These are phyloP conservation scores for Abrus precatorius DNA, from an alignment of 306 rosid genomes.

Conservation along the genomic window DNA sequence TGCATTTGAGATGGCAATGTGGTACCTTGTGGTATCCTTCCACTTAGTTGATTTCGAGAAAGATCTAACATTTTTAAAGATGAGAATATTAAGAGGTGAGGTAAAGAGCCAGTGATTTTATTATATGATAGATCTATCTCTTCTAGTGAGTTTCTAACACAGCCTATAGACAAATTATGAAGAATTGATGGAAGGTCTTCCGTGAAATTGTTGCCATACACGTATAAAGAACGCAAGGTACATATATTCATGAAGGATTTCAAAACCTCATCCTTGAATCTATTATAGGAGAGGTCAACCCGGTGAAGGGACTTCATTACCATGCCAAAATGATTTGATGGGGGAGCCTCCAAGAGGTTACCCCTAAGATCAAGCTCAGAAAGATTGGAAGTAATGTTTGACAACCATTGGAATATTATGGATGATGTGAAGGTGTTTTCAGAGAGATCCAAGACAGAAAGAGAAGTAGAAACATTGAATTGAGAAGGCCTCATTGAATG, in stretches of 20 bases:
- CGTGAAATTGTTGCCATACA: background rate
- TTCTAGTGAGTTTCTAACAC: constrained; percentile 40
- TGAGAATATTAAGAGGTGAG: constrained; percentile 16
- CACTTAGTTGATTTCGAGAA: background rate
- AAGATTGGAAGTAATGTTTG: constrained; percentile 28
- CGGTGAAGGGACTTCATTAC: background rate
- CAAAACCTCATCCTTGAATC: background rate
- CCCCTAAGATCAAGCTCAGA: constrained; percentile 4
- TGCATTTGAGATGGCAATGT: background rate
- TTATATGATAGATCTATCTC: background rate
- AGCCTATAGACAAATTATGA: constrained; percentile 27
- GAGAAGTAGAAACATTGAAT: constrained; percentile 39
- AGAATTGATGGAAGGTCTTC: constrained; percentile 19
- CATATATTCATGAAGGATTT: constrained; percentile 23
- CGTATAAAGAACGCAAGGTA: background rate
- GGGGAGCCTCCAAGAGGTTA: background rate
- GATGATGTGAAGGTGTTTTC: background rate
- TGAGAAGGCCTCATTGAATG: background rate
- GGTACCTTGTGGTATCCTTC: background rate
- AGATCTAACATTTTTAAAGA: background rate
- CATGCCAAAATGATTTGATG: constrained; percentile 23
- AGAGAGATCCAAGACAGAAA: background rate
- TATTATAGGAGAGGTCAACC: background rate
- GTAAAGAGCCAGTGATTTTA: constrained; percentile 27
- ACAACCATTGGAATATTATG: constrained; percentile 40